Base-by-base conservation (phyloP, 441 rosid species). In the Erodium texanum region DNA sequence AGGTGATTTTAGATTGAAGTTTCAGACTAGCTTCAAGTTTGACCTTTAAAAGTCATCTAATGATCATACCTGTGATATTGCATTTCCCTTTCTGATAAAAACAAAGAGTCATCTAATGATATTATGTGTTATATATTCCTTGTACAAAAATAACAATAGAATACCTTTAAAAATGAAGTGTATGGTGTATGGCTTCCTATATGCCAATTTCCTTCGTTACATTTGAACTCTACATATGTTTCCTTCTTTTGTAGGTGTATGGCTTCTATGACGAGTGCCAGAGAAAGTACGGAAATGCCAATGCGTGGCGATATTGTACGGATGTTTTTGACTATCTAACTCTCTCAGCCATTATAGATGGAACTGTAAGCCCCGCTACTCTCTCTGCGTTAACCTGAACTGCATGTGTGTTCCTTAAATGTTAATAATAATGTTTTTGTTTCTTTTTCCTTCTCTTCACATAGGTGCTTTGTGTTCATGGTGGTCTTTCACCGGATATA, bases 191-290 rank as follows among this genome's bases (percentile, higher is more conserved):
- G 50, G 50, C 50, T 11, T 43, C 50, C 50, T n/a, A n/a, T 43
- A 14, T 43, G 50, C 27, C n/a, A 58, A 20, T 58, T 58, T 10
- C n/a, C 24, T 11, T 23, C 10, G 12, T 58, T 52, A 24, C 48
- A n/a, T 36, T 12, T 1, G 22, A 10, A 24, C 38, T 66, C 70
- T 1, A 43, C 14, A 43, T 15, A n/a, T 36, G 4, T 43, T 43
- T 43, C 5, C 5, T 7, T 78, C n/a, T 71, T 68, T 62, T 16
- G 45, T 69, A 94, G 99, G 99, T 94, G 27, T 94, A 94, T 77
- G 99, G 98, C 74, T 95, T 95, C 82, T 95, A 95, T 76, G 99
- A 95, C 41, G 99, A 95, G 80, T 95, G 99, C 84, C 99, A 95
- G 72, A 83, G 99, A 82, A 95, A 95, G 85, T 92, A 95, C 68